These are phyloP conservation scores for Neovahlkampfia damariscottae DNA, from an alignment of 78 protist species.

Conservation along the genomic window DNA sequence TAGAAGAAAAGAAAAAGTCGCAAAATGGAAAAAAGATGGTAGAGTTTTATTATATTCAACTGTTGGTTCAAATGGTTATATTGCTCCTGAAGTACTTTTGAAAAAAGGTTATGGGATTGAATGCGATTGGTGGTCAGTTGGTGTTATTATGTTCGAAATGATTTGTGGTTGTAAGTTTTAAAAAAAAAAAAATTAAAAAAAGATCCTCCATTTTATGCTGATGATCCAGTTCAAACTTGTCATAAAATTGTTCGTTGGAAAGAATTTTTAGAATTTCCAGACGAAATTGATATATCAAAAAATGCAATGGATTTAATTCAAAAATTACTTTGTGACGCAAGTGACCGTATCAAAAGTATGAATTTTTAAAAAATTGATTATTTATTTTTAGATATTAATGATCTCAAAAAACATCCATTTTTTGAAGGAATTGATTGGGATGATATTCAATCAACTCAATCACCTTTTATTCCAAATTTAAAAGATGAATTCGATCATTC, in stretches of 20 bases:
- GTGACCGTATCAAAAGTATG: constrained; percentile 43
- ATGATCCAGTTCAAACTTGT: constrained; percentile 32
- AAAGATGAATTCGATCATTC: constrained; percentile 7
- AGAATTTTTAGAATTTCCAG: constrained; percentile 30
- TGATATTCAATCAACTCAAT: constrained; percentile 10
- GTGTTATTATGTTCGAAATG: constrained; percentile 69
- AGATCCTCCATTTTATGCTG: constrained; percentile 63
- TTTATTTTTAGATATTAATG: constrained; percentile 32
- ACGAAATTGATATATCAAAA: neutral
- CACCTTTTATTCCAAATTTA: constrained; percentile 38
- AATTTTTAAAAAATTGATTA: too few relatives aligned
- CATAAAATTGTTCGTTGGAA: constrained; percentile 43
- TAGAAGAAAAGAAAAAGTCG: constrained; percentile 17
- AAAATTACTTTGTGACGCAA: constrained; percentile 33
- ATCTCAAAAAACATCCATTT: constrained; percentile 68
- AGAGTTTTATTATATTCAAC: constrained; percentile 10
- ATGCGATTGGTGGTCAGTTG: constrained; percentile 73
- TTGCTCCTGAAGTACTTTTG: constrained; percentile 60
- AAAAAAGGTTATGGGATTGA: constrained; percentile 36
- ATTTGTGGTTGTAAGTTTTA: too few relatives aligned
- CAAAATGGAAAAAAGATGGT: constrained; percentile 24
- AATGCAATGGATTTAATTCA: neutral
- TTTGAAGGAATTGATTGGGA: constrained; percentile 73
- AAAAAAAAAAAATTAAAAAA: too few relatives aligned
- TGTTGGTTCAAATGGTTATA: constrained; percentile 70